Conservation (phyloP, 1,284 basidiomycete genomes). For the Cutaneotrichosporon dermatis region DNA sequence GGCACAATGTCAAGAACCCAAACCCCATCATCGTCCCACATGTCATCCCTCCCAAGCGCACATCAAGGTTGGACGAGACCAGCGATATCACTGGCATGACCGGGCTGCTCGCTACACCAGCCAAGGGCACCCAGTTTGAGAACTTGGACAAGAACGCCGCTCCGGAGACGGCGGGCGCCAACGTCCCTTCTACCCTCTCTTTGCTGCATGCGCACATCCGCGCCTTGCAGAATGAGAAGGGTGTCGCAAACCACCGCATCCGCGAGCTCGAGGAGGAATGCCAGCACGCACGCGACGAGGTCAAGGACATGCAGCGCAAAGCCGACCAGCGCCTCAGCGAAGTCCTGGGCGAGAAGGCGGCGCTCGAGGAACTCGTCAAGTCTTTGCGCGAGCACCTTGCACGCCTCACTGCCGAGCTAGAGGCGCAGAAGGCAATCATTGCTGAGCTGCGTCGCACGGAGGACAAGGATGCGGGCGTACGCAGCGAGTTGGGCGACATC, state of each 20-base stretch:
- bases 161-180: slow-evolving; percentile 19
- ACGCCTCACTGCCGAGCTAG: slow-evolving; percentile 69
- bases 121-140: slow-evolving; percentile 35
- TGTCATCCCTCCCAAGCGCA: not conserved
- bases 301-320: slow-evolving; percentile 39
- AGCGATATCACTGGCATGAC: slow-evolving; percentile 47
- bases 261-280: slow-evolving; percentile 75
- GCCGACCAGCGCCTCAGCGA: slow-evolving; percentile 47
- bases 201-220: slow-evolving; percentile 40
- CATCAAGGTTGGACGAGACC: slow-evolving; percentile 8
- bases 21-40: not conserved
- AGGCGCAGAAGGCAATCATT: slow-evolving; percentile 63
- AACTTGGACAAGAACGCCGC: slow-evolving; percentile 39
- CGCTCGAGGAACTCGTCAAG: slow-evolving; percentile 68
- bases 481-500: slow-evolving; percentile 58
- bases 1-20: slow-evolving; percentile 25
- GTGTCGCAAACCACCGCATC: slow-evolving; percentile 68
- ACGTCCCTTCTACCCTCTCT: slow-evolving; percentile 34
- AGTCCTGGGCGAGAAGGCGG: slow-evolving; percentile 80
- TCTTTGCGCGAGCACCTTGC: slow-evolving; percentile 68
- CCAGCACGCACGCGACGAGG: slow-evolving; percentile 50
- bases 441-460: slow-evolving; percentile 55
- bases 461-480: slow-evolving; percentile 13
- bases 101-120: slow-evolving; percentile 44
- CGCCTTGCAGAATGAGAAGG: slow-evolving; percentile 70